Conservation (phyloP, 805 yeast genomes). For the Kazachstania martiniae region DNA sequence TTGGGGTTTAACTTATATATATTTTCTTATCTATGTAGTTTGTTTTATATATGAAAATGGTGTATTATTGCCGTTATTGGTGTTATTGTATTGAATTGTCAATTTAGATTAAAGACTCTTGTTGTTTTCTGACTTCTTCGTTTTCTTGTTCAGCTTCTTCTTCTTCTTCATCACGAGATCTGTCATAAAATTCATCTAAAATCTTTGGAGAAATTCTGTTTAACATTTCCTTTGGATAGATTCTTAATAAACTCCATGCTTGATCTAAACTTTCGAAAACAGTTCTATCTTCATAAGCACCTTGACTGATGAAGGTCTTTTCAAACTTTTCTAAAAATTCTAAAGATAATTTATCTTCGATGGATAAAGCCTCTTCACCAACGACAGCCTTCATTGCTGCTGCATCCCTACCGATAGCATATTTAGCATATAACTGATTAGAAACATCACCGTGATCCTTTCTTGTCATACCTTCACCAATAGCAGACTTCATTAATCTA, state of each 20-base stretch:
- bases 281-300: slow-evolving; percentile 92
- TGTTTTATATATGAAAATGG: too few relatives aligned
- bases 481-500: slow-evolving; percentile 97
- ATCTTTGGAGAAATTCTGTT: slow-evolving; percentile 98
- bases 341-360: slow-evolving; percentile 92
- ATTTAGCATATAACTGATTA: slow-evolving; percentile 96
- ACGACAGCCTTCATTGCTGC: slow-evolving; percentile 99
- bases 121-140: slow-evolving; percentile 9
- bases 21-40: too few relatives aligned
- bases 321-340: slow-evolving; percentile 98
- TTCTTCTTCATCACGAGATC: slow-evolving; percentile 60
- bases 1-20: too few relatives aligned
- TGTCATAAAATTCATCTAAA: slow-evolving; percentile 87
- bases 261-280: slow-evolving; percentile 92
- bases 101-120: slow-evolving; percentile 18
- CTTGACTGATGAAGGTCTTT: slow-evolving; percentile 89
- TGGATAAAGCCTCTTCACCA: slow-evolving; percentile 98
- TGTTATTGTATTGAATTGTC: too few relatives aligned
- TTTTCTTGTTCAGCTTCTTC: slow-evolving; percentile 36
- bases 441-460: slow-evolving; percentile 99
- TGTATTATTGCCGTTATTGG: too few relatives aligned
- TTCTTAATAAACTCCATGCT: slow-evolving; percentile 97
- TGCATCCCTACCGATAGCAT: slow-evolving; percentile 99
- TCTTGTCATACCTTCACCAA: slow-evolving; percentile 99
- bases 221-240: slow-evolving; percentile 97